Evolutionary conservation across 2,329 filamentous ascomycete genomes (phyloP).

Genomic region (Alternaria rosae): DNA sequence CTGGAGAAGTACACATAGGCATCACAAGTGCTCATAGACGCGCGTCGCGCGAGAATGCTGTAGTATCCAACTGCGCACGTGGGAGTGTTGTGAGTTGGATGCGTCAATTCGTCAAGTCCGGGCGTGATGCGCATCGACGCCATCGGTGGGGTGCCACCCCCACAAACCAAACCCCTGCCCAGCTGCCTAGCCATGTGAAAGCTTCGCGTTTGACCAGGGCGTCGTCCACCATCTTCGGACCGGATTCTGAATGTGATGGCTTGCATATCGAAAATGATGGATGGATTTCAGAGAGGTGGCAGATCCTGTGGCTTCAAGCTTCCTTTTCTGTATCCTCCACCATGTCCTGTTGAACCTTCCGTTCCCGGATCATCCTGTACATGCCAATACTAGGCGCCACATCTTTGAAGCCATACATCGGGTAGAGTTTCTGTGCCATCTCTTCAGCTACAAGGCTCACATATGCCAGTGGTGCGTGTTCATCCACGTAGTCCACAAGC

Average conservation of each 20-base stretch:
- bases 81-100: background rate
- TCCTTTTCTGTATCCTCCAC: background rate
- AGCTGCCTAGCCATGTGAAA: background rate
- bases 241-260: background rate
- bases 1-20: background rate
- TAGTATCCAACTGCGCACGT: background rate
- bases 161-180: background rate
- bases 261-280: background rate
- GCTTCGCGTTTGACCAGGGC: background rate
- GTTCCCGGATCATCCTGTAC: conserved; percentile 33
- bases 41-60: background rate
- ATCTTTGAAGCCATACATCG: conserved; percentile 57
- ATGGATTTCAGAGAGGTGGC: background rate
- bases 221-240: background rate
- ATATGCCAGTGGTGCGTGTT: conserved; percentile 53
- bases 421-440: conserved; percentile 56
- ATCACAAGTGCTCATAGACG: background rate
- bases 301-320: background rate
- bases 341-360: conserved; percentile 18
- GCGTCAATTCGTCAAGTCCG: conserved; percentile 6
- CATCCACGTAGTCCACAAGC: conserved; percentile 53
- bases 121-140: conserved; percentile 8
- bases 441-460: conserved; percentile 58
- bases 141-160: conserved; percentile 9
- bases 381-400: conserved; percentile 42